Evolutionary conservation across 805 yeast species (phyloP).

Genomic region (Candida maesae): DNA sequence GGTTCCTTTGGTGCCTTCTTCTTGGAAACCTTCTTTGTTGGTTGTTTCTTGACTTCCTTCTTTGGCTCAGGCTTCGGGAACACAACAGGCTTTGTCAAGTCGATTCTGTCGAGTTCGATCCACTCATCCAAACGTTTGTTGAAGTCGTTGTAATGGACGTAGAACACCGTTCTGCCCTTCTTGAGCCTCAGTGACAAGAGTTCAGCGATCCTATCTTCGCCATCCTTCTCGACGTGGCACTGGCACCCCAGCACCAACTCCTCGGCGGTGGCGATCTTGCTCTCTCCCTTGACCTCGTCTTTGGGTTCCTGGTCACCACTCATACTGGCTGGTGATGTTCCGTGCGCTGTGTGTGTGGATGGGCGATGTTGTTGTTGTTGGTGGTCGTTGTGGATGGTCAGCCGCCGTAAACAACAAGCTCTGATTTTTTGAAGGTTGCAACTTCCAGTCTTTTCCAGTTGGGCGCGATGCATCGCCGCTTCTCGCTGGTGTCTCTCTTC

Average conservation of each 20-base stretch:
- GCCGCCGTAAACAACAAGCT: neutral
- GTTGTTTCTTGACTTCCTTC: constrained; percentile 15
- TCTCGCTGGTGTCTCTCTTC: neutral
- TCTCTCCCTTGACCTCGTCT: constrained; percentile 23
- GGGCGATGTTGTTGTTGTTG: neutral
- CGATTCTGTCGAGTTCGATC: constrained; percentile 71
- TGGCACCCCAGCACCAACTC: constrained; percentile 76
- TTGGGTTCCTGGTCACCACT: constrained; percentile 22
- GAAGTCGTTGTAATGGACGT: constrained; percentile 92
- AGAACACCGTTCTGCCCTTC: constrained; percentile 75
- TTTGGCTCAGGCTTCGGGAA: constrained; percentile 57
- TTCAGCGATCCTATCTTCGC: constrained; percentile 78
- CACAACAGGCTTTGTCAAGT: constrained; percentile 63
- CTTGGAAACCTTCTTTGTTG: constrained; percentile 14
- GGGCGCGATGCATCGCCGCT: too few species aligned
- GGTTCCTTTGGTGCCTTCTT: constrained; percentile 33
- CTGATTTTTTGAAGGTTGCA: neutral
- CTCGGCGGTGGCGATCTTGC: constrained; percentile 32
- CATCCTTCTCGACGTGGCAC: constrained; percentile 78
- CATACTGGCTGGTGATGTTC: constrained; percentile 5
- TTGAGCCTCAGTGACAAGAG: constrained; percentile 70
- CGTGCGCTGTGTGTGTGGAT: neutral
- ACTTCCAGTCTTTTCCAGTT: neutral
- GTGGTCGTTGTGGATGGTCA: neutral
- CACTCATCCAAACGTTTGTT: constrained; percentile 97